These are phyloP conservation scores for Luffa acutangula DNA, from an alignment of 306 rosid species.

Conservation along the genomic window DNA sequence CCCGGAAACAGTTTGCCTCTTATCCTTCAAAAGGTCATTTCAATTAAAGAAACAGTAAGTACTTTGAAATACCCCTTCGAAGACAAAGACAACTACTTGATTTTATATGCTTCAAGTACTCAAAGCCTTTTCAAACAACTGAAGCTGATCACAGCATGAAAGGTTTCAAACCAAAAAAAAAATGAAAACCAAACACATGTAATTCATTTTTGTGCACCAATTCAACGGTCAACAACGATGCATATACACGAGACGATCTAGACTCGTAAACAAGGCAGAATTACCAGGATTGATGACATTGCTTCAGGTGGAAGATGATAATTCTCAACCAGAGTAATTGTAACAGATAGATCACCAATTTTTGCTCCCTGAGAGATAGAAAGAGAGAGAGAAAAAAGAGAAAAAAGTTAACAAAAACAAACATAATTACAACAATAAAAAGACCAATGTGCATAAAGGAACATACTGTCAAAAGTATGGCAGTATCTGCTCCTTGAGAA, in stretches of 20 bases:
- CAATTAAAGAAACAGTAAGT: not conserved
- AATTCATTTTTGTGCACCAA: not conserved
- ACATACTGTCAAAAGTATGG: constrained; percentile 68
- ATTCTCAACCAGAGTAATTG: constrained; percentile 49
- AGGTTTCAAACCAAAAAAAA: not conserved
- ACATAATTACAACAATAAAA: not conserved
- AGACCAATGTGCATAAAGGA: not conserved
- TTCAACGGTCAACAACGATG: not conserved
- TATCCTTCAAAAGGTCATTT: constrained; percentile 23
- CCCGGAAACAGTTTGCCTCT: constrained; percentile 20
- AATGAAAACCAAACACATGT: not conserved
- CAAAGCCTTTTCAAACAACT: not conserved
- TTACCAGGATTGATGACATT: constrained; percentile 42
- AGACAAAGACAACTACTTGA: not conserved
- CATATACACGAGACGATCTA: not conserved
- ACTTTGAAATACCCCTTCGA: not conserved
- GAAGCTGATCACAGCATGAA: not conserved
- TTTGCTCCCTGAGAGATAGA: constrained; percentile 49
- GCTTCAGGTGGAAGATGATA: constrained; percentile 74
- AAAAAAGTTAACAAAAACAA: not conserved
- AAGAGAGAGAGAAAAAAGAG: not conserved
- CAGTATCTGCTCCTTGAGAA: constrained; percentile 71
- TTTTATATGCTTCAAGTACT: not conserved
- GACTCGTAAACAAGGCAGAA: not conserved
- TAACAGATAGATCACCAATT: constrained; percentile 45